Conservation (phyloP, 257 asterid species). For the Petrea volubilis region DNA sequence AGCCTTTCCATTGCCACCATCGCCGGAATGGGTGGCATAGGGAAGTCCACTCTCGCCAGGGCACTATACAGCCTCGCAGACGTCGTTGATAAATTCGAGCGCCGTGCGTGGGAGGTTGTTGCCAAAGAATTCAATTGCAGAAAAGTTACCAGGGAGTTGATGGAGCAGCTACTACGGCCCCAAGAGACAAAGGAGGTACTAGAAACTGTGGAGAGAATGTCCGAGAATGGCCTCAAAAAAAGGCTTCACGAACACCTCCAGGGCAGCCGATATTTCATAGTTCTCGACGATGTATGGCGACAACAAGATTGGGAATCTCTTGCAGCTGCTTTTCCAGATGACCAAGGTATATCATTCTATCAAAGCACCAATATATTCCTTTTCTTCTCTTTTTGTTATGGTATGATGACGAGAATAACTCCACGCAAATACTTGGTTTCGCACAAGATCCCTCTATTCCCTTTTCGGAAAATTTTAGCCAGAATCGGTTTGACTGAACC, state of each 20-base stretch:
- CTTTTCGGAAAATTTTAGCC: too few relatives aligned
- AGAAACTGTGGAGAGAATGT: neutral
- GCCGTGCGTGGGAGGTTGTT: conserved; percentile 26
- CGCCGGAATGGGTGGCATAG: too few relatives aligned
- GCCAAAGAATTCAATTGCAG: neutral
- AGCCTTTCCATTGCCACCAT: too few relatives aligned
- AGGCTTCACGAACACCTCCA: neutral
- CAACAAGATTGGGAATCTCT: neutral
- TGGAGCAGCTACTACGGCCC: conserved; percentile 20
- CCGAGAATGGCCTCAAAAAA: neutral
- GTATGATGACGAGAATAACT: too few relatives aligned
- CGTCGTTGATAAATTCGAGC: neutral
- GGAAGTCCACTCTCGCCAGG: too few relatives aligned
- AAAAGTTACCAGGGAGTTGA: conserved; percentile 21
- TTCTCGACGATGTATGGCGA: conserved; percentile 14
- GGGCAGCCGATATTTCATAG: neutral
- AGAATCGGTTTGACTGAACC: too few relatives aligned
- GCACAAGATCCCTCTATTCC: too few relatives aligned
- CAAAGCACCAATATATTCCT: too few relatives aligned
- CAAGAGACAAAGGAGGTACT: neutral
- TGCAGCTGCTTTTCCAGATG: too few relatives aligned
- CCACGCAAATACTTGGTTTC: too few relatives aligned
- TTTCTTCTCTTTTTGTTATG: too few relatives aligned
- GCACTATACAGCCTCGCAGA: neutral
- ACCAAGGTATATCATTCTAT: too few relatives aligned